Evolutionary conservation across 768 basidiomycete genomes (phyloP), one percentile per base, ranked within the genome.

Genomic region (Daedaleopsis nitida): DNA sequence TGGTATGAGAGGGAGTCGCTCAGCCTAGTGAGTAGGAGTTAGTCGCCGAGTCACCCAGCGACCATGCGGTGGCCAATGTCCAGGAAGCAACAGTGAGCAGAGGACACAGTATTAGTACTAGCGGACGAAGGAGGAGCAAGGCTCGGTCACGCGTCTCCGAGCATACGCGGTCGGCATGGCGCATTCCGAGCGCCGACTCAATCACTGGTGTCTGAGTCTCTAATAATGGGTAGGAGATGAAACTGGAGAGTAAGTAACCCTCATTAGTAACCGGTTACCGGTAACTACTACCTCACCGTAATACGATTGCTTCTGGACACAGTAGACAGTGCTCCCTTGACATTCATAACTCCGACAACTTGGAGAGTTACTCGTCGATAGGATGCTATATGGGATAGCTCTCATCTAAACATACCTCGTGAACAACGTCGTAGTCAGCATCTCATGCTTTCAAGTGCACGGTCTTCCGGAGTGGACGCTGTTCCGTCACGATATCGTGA

Each of bases 401-500:
- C 39, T 42, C 39, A 42, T 42, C 39, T 42, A 42, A 42, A 42
- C 39, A 13, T 42, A 17, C 39, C 39, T 42, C 39, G 39, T 42
- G 39, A 42, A 42, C 39, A 17, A 42, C 10, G 10, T 32, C 27
- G 27, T 32, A 32, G 27, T 32, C 27, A 32, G 27, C 27, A 49
- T 21, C 4, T 17, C 39, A 11, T 42, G 11, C 39, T 42, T 42
- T 12, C 17, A 42, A 13, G 39, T 42, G 3, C 10, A 42, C 39
- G 47, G 47, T 1, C 47, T 24, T 49, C 47, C 47, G 47, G 17
- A 17, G 19, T 12, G 17, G 21, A 52, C 19, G 12, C 7, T 32
- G 50, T 17, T 50, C 42, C 48, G 19, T 37, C 27, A 32, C 38
- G 42, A 37, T 56, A 61, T 61, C 61, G 55, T 55, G 61, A 62